Evolutionary conservation across 768 basidiomycete genomes (phyloP).

Genomic region (Lyophyllum semitale): DNA sequence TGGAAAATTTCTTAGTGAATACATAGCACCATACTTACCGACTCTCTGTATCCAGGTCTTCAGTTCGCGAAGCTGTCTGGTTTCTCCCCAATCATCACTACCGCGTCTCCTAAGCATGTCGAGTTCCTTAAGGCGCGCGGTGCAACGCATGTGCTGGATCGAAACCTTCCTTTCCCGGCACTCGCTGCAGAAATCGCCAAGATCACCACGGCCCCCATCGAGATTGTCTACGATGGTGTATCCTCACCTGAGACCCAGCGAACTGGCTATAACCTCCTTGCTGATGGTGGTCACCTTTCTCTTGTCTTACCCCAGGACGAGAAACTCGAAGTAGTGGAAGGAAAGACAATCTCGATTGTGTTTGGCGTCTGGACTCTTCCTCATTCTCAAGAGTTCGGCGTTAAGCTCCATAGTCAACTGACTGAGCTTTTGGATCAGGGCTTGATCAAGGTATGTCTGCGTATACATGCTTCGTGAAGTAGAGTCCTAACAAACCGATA

Average conservation of each 20-base stretch:
- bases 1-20: neutral
- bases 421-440: conserved; percentile 18
- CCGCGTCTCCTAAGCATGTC: conserved; percentile 25
- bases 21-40: neutral
- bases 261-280: conserved; percentile 35
- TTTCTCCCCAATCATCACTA: conserved; percentile 38
- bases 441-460: conserved; percentile 20
- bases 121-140: conserved; percentile 33
- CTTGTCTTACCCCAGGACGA: conserved; percentile 16
- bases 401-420: conserved; percentile 12
- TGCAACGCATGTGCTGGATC: conserved; percentile 36
- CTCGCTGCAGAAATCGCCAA: conserved; percentile 13
- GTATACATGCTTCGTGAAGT: neutral
- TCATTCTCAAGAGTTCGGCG: conserved; percentile 6
- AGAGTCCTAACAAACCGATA: conserved; percentile 14
- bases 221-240: conserved; percentile 31
- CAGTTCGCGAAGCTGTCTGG: conserved; percentile 39
- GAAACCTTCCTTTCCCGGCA: neutral
- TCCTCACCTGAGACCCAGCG: conserved; percentile 39
- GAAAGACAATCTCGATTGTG: conserved; percentile 10
- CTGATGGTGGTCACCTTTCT: conserved; percentile 36
- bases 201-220: conserved; percentile 20
- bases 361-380: conserved; percentile 2
- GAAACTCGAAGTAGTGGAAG: conserved; percentile 14
- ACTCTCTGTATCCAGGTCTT: conserved; percentile 3